Base-by-base conservation (phyloP, 2,329 filamentous ascomycete genomes). In the Penicillium sp. region DNA sequence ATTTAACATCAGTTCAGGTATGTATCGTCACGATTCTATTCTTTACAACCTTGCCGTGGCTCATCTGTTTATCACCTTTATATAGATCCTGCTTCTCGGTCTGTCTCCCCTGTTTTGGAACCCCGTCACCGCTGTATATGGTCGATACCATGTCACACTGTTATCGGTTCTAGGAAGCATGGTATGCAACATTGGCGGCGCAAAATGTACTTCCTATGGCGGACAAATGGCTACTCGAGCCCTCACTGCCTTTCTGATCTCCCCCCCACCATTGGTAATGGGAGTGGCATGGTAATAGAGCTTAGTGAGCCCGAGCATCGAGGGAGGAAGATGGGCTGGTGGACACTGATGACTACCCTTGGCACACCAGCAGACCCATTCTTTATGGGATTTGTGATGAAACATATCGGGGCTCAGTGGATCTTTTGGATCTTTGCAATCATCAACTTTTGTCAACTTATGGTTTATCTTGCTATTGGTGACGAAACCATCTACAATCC, bases 401-500 rank as follows among this genome's bases (percentile, higher is more conserved):
- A 79, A 47, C 75, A 79, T 26, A 75, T 79, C 9, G 78, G 79
- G 0, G 82, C 80, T 39, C 70, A 79, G 9, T 84, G 81, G 81
- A 82, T 84, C 23, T 84, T 80, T 66, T 84, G 78, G 76, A 77
- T 79, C 29, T 72, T 83, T 16, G 79, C 79, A 4, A 83, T 84
- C 35, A 77, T 77, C 56, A 84, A 84, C 58, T 78, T 74, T 41
- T 74, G 73, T 14, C 81, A 84, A 57, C 74, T 84, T 54, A 56
- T 83, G 30, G 67, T 78, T 3, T 84, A 84, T 62, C 57, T 83
- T 50, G 76, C 82, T 56, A 59, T 82, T 36, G 77, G 78, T 1
- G 76, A 76, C 0, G 82, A 84, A 61, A 83, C 81, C 0, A 74
- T 78, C 26, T 84, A 82, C 29, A 42, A 62, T 61, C 67, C 81